phyloP scores from a whole-genome alignment of 2,329 filamentous ascomycete species.

The Cercospora beticola region DNA sequence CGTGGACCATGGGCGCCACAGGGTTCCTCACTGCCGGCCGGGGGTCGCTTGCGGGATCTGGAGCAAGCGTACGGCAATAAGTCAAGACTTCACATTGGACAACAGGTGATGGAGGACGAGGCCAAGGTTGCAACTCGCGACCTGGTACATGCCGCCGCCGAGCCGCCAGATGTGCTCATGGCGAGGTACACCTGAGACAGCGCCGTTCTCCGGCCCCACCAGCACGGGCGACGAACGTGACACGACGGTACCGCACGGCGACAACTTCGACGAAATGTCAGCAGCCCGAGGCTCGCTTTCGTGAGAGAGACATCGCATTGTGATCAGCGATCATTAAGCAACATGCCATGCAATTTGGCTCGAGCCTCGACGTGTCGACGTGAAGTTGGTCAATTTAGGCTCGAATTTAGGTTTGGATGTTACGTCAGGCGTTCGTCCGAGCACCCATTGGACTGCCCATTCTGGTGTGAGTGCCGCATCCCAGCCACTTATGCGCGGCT shows the following conservation, averaged over 20 bases:
- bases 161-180: neutral
- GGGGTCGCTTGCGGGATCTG: neutral
- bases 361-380: neutral
- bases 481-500: neutral
- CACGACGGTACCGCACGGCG: neutral
- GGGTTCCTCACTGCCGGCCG: neutral
- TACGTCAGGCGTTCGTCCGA: neutral
- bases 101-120: neutral
- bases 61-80: neutral
- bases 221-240: neutral
- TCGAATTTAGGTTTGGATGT: neutral
- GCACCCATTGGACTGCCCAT: neutral
- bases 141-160: neutral
- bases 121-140: neutral
- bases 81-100: neutral
- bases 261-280: neutral
- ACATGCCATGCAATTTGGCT: neutral
- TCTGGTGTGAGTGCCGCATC: neutral
- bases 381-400: neutral
- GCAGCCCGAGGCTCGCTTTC: neutral
- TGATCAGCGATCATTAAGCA: neutral
- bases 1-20: neutral
- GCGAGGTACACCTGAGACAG: neutral
- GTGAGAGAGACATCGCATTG: neutral
- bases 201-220: neutral